Evolutionary conservation across 345 rosid genomes (phyloP).

Genomic region (Litchi chinensis): DNA sequence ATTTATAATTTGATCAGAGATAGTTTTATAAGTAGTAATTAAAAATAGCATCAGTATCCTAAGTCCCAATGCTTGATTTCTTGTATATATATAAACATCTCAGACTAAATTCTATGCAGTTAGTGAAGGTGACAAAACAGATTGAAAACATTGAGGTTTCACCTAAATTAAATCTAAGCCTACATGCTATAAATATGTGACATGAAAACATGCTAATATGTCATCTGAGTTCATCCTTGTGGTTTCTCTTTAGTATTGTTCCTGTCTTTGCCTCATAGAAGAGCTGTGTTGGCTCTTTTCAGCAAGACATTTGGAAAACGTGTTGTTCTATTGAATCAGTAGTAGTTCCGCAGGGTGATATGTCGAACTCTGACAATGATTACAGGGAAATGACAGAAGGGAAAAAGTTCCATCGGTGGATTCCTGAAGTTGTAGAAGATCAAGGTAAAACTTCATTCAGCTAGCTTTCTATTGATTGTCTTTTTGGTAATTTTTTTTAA

Average conservation of each 20-base stretch:
- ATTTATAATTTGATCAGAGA: too few species aligned
- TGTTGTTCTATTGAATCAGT: constrained; percentile 2
- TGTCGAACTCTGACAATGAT: not conserved
- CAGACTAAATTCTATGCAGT: constrained; percentile 9
- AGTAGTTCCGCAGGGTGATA: not conserved
- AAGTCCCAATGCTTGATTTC: constrained; percentile 10
- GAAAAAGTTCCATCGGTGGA: not conserved
- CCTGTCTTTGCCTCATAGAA: not conserved
- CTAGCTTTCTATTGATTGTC: not conserved
- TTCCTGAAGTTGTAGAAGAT: constrained; percentile 18
- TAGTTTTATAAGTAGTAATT: too few species aligned
- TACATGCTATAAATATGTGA: constrained; percentile 11
- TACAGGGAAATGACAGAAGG: not conserved
- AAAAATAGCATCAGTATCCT: not conserved
- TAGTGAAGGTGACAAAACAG: constrained; percentile 18
- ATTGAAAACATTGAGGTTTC: constrained; percentile 19
- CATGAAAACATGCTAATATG: not conserved
- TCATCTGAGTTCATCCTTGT: not conserved
- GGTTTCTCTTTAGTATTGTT: not conserved
- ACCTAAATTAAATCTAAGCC: constrained; percentile 27
- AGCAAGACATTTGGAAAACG: not conserved
- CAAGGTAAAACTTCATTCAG: constrained; percentile 20
- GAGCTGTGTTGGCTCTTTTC: too few species aligned
- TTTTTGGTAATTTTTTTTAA: not conserved
- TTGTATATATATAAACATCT: not conserved